phyloP scores from a whole-genome alignment of 2,329 filamentous ascomycete genomes.

The Escovopsis sp. region DNA sequence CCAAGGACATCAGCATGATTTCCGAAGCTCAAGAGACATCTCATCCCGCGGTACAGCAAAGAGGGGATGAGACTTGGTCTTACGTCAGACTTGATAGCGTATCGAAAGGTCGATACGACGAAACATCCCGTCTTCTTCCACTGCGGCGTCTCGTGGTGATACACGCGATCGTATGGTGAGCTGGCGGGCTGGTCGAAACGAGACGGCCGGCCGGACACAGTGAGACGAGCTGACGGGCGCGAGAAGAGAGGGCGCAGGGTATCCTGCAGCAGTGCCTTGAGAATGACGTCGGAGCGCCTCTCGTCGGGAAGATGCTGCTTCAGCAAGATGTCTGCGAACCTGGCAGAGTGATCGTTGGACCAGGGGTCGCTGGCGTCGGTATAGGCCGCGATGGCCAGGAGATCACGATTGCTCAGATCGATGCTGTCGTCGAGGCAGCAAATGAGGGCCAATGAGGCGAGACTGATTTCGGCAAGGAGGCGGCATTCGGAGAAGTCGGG shows the following conservation, averaged over 20 bases:
- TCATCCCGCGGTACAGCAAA: too few relatives aligned
- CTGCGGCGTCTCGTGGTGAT: conserved; percentile 2
- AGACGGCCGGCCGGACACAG: conserved; percentile 15
- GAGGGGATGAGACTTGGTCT: conserved; percentile 9
- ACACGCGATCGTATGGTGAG: background rate
- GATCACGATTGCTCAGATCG: conserved; percentile 1
- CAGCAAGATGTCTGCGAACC: conserved; percentile 19
- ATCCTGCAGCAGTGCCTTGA: conserved; percentile 41
- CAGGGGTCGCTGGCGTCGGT: conserved; percentile 21
- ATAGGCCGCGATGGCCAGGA: conserved; percentile 19
- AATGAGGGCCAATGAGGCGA: conserved; percentile 2
- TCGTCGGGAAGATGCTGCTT: conserved; percentile 10
- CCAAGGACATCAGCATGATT: background rate
- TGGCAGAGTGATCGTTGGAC: conserved; percentile 20
- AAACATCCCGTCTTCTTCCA: conserved; percentile 13
- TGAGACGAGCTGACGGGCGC: conserved; percentile 31
- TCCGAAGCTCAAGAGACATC: too few relatives aligned
- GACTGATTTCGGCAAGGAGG: conserved; percentile 2
- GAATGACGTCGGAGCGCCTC: conserved; percentile 25
- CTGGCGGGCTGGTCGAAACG: conserved; percentile 9
- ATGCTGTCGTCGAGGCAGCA: background rate
- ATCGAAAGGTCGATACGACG: conserved; percentile 22
- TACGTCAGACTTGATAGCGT: conserved; percentile 42
- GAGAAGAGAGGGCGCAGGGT: conserved; percentile 56
- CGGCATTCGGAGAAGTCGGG: conserved; percentile 1